These are phyloP conservation scores for Rhododendron vialii DNA, from an alignment of 148 eudicot species.

Conservation along the genomic window DNA sequence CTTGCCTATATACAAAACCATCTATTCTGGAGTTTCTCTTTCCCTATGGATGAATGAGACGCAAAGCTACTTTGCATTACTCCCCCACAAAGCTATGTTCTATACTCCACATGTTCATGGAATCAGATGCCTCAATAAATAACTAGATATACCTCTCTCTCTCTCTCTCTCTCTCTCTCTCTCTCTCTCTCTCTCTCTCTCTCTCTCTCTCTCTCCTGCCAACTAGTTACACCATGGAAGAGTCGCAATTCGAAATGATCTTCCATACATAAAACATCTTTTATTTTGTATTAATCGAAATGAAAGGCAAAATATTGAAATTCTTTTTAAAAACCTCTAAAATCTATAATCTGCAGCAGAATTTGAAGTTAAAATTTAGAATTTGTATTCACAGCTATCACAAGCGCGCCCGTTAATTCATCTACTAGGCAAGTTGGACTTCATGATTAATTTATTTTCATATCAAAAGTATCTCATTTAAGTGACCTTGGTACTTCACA, in stretches of 20 bases:
- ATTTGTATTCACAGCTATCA: no score
- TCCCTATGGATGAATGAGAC: conserved; percentile 18
- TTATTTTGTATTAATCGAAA: no score
- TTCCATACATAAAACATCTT: not conserved
- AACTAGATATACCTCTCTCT: not conserved
- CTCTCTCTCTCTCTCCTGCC: not conserved
- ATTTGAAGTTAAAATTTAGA: no score
- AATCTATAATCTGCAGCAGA: no score
- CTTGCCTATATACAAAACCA: conserved; percentile 2
- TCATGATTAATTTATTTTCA: no score
- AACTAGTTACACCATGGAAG: conserved; percentile 1
- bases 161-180: not conserved
- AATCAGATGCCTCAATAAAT: conserved; percentile 50
- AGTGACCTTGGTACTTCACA: no score
- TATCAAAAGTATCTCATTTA: no score
- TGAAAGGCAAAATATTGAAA: not conserved
- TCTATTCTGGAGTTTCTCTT: conserved; percentile 12
- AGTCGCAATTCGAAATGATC: not conserved
- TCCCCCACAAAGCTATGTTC: conserved; percentile 12
- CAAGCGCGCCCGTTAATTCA: no score
- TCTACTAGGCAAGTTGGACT: no score
- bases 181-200: conserved; percentile 4
- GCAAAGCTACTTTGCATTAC: conserved; percentile 28
- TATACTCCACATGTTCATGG: conserved; percentile 27
- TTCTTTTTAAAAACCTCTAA: no score